Conservation (phyloP, 2,329 filamentous ascomycete species). For the Dactylellina sp. region DNA sequence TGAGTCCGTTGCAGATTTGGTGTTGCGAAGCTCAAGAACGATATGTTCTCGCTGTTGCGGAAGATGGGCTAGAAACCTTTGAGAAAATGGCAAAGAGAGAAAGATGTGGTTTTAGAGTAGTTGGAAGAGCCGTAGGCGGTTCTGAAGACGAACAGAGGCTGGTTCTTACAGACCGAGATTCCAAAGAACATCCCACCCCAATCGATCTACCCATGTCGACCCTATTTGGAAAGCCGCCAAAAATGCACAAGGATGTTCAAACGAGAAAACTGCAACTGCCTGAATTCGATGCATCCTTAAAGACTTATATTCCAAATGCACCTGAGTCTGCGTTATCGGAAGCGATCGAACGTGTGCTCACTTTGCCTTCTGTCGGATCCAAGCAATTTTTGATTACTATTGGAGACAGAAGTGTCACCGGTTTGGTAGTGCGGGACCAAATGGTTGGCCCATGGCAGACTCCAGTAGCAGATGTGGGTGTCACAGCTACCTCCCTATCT, state of each 20-base stretch:
- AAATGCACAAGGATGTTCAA: slow-evolving; percentile 79
- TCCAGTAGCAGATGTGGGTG: slow-evolving; percentile 91
- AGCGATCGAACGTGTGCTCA: slow-evolving; percentile 83
- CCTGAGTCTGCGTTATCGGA: slow-evolving; percentile 71
- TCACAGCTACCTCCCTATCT: slow-evolving; percentile 84
- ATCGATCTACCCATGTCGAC: slow-evolving; percentile 91
- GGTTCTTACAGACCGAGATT: slow-evolving; percentile 83
- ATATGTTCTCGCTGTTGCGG: slow-evolving; percentile 90
- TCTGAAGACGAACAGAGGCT: slow-evolving; percentile 77
- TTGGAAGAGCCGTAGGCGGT: slow-evolving; percentile 78
- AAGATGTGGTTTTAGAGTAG: slow-evolving; percentile 90
- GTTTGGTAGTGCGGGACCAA: slow-evolving; percentile 87
- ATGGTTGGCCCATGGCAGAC: slow-evolving; percentile 97
- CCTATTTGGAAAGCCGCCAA: slow-evolving; percentile 87
- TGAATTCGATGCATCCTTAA: slow-evolving; percentile 80
- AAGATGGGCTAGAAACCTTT: slow-evolving; percentile 79
- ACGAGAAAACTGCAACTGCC: slow-evolving; percentile 76
- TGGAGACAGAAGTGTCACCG: slow-evolving; percentile 89
- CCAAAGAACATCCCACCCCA: slow-evolving; percentile 77
- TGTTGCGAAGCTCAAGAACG: slow-evolving; percentile 97
- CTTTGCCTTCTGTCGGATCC: slow-evolving; percentile 89
- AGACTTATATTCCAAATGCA: slow-evolving; percentile 72
- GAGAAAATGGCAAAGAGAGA: slow-evolving; percentile 80
- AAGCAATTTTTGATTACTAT: slow-evolving; percentile 98
- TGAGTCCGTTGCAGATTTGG: slow-evolving; percentile 98